Percentiles rank a stretch among this genome's conserved stretches.
phyloP scores from a whole-genome alignment of 2,329 filamentous ascomycete genomes.

The Onygenales sp. region DNA sequence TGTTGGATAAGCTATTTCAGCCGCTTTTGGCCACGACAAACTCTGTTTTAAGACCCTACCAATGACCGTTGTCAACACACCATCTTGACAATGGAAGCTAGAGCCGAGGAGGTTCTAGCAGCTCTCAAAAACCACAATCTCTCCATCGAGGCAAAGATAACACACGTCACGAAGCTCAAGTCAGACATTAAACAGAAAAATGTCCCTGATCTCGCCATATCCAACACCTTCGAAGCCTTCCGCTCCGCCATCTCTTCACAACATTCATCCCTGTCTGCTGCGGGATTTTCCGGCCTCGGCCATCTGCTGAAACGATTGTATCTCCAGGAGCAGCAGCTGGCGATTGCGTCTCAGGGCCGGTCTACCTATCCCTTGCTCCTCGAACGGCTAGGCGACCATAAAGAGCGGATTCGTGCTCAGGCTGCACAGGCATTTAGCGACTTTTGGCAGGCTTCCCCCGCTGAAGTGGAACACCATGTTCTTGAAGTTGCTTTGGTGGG shows the following conservation, averaged over 20 bases:
- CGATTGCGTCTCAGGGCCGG: slow-evolving; percentile 58
- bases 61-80: slow-evolving; percentile 10
- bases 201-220: slow-evolving; percentile 63
- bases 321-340: slow-evolving; percentile 69
- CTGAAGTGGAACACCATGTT: slow-evolving; percentile 71
- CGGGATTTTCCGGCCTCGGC: slow-evolving; percentile 77
- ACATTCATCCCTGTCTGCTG: slow-evolving; percentile 67
- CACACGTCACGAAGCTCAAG: slow-evolving; percentile 65
- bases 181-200: slow-evolving; percentile 87
- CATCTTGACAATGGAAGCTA: slow-evolving; percentile 43
- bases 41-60: background rate
- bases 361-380: slow-evolving; percentile 65
- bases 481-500: slow-evolving; percentile 68
- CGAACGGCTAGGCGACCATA: slow-evolving; percentile 78
- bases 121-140: slow-evolving; percentile 53
- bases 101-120: slow-evolving; percentile 44
- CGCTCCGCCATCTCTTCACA: slow-evolving; percentile 65
- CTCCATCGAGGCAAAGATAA: slow-evolving; percentile 60
- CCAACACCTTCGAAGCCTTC: slow-evolving; percentile 71
- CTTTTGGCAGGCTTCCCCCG: slow-evolving; percentile 58
- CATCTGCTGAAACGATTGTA: slow-evolving; percentile 79
- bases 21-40: background rate
- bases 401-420: slow-evolving; percentile 70
- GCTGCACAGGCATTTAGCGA: slow-evolving; percentile 69
- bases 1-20: background rate